Percentiles rank a stretch among this genome's conserved stretches.
Evolutionary conservation across 164 flowering plant genomes (phyloP).

Genomic region (Berberis vulgaris): DNA sequence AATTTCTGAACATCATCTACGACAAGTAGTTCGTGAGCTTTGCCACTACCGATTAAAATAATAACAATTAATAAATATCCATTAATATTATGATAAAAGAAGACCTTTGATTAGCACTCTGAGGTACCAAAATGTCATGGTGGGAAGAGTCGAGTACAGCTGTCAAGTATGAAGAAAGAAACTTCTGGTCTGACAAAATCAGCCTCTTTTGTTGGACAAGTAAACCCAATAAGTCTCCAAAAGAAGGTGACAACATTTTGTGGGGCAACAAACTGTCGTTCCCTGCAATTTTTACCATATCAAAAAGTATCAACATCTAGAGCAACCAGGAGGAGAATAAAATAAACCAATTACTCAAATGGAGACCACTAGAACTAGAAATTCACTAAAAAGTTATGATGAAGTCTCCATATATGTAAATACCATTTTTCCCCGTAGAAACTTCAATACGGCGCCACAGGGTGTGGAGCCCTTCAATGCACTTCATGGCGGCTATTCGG

Average conservation of each 20-base stretch:
- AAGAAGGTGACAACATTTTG: constrained; percentile 25
- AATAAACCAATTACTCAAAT: not conserved
- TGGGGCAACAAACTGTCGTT: constrained; percentile 12
- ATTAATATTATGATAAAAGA: not conserved
- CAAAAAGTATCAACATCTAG: constrained; percentile 4
- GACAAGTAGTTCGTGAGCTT: too few species aligned
- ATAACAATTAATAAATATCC: too few species aligned
- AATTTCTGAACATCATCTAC: too few species aligned
- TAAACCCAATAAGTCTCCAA: constrained; percentile 48
- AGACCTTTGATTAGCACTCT: constrained; percentile 49
- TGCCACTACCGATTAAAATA: too few species aligned
- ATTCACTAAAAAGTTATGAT: too few species aligned
- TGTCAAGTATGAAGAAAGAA: constrained; percentile 49
- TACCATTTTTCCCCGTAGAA: constrained; percentile 50
- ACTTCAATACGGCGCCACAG: constrained; percentile 28
- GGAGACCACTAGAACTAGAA: not conserved
- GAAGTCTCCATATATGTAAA: not conserved
- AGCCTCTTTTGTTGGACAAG: constrained; percentile 64
- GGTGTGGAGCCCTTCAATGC: constrained; percentile 8
- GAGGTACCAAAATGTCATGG: constrained; percentile 45
- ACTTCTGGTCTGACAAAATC: constrained; percentile 55
- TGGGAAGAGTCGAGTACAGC: constrained; percentile 45
- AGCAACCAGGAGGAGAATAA: not conserved
- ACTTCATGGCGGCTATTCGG: constrained; percentile 57
- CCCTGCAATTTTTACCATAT: constrained; percentile 28